These are phyloP conservation scores for Microdochium bolleyi DNA, from an alignment of 2,329 filamentous ascomycete genomes.

Conservation along the genomic window DNA sequence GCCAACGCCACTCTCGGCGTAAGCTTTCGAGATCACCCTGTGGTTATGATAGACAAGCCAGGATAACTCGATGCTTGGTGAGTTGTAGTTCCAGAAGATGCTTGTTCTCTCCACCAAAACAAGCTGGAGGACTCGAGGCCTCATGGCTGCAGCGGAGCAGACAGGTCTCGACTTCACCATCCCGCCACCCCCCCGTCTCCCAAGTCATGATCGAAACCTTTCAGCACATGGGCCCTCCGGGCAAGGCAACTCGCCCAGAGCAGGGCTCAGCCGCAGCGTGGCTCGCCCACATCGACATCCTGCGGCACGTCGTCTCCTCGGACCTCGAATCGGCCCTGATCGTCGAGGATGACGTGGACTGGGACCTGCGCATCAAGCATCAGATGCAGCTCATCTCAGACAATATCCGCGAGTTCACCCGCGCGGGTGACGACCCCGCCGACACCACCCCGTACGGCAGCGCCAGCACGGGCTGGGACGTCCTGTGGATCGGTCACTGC, in stretches of 20 bases:
- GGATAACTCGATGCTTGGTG: too few species aligned
- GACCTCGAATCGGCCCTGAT: conserved; percentile 16
- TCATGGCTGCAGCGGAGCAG: conserved; percentile 21
- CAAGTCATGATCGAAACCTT: neutral
- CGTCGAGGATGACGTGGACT: conserved; percentile 28
- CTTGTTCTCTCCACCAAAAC: conserved; percentile 20
- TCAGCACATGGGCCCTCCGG: neutral
- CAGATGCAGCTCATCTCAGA: conserved; percentile 20
- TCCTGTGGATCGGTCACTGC: conserved; percentile 29
- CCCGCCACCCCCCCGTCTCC: conserved; percentile 6
- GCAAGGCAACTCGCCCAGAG: conserved; percentile 4
- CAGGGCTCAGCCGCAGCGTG: conserved; percentile 14
- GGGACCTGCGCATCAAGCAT: conserved; percentile 22
- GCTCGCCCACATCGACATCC: conserved; percentile 20
- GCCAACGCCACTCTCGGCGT: too few species aligned
- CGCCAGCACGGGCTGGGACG: conserved; percentile 25
- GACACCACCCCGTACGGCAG: too few species aligned
- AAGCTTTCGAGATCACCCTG: too few species aligned
- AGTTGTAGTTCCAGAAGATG: conserved; percentile 19
- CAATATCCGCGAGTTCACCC: conserved; percentile 17
- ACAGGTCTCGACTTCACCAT: conserved; percentile 21
- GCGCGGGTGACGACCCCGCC: too few species aligned
- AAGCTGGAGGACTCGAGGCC: conserved; percentile 25
- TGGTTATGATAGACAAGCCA: too few species aligned
- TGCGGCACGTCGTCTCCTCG: conserved; percentile 17